phyloP scores from a whole-genome alignment of 2,329 filamentous ascomycete species.

The Fusarium subtropicale region DNA sequence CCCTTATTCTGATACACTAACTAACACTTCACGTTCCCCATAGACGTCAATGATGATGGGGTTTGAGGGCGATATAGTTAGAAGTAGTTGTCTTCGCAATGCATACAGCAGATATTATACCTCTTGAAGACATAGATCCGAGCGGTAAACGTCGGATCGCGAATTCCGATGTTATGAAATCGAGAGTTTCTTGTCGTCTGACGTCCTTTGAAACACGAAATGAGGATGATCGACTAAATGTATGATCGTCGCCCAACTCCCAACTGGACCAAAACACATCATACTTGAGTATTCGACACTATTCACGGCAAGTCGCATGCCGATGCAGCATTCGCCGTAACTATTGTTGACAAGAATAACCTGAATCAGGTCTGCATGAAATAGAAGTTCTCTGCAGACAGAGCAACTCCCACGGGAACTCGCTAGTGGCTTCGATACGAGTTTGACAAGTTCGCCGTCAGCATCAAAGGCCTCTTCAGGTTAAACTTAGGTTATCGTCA shows the following conservation, averaged over 20 bases:
- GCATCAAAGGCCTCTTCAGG: not conserved
- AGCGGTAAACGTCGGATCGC: not conserved
- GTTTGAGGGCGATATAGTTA: not conserved
- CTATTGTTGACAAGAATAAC: not conserved
- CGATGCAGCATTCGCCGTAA: not conserved
- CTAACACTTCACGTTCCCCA: not conserved
- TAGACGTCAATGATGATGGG: not conserved
- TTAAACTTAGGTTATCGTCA: not conserved
- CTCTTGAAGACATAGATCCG: not conserved
- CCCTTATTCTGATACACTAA: not conserved
- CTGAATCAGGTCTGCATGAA: not conserved
- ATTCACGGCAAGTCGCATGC: not conserved
- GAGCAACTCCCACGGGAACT: not conserved
- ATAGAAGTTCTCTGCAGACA: not conserved
- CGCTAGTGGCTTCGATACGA: not conserved
- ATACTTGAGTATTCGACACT: not conserved
- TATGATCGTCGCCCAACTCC: not conserved
- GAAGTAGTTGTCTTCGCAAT: not conserved
- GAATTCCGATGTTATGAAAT: not conserved
- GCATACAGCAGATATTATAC: not conserved
- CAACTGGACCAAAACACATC: not conserved
- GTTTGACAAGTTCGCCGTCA: not conserved
- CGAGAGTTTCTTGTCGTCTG: not conserved
- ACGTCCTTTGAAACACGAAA: constrained; percentile 2
- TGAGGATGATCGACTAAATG: not conserved